A percentile compares a stretch with the other conserved stretches of the same genome.
Conservation (phyloP, 495 filamentous ascomycete genomes). For the Eremomyces bilateralis region DNA sequence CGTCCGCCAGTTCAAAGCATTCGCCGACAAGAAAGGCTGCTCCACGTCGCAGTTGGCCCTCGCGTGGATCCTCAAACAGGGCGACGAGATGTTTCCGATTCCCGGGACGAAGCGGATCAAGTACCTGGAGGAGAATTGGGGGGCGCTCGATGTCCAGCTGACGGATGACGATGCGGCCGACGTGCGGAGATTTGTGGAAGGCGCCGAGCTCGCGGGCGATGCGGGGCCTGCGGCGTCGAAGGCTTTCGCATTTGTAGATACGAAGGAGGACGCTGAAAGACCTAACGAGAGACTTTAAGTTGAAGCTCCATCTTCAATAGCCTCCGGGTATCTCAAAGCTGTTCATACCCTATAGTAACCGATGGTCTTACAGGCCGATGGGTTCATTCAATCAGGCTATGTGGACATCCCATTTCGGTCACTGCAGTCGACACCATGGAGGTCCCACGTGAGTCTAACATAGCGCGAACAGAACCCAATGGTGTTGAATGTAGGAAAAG, state of each 20-base stretch:
- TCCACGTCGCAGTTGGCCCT: constrained; percentile 29
- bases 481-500: no score
- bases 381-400: no score
- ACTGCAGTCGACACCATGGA: no score
- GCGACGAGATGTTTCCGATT: constrained; percentile 26
- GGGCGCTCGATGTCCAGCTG: constrained; percentile 1
- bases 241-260: neutral
- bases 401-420: no score
- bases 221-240: neutral
- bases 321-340: no score
- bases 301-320: no score
- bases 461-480: no score
- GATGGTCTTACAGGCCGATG: no score
- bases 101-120: constrained; percentile 21
- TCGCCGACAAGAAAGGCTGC: constrained; percentile 27
- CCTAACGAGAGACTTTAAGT: no score
- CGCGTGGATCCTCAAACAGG: constrained; percentile 38
- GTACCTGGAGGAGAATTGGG: constrained; percentile 3
- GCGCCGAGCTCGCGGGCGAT: neutral
- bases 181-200: neutral
- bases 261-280: neutral
- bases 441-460: no score
- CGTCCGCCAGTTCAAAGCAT: constrained; percentile 19
- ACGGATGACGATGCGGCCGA: neutral
- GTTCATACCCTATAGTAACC: no score